These are phyloP conservation scores for Phycomyces blakesleeanus DNA, from an alignment of 192 early-diverging fungal genomes.

Conservation along the genomic window DNA sequence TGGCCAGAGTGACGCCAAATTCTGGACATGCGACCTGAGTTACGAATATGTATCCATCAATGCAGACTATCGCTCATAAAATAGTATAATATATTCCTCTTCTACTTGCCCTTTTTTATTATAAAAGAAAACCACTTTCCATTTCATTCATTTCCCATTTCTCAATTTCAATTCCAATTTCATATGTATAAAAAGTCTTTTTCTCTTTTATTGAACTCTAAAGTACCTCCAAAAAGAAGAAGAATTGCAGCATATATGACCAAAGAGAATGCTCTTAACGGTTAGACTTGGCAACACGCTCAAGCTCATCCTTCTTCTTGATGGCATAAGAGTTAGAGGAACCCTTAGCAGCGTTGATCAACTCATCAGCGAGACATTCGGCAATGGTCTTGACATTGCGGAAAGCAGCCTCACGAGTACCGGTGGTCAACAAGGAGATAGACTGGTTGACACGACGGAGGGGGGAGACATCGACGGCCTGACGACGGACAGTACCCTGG, in stretches of 20 bases:
- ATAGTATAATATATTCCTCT: neutral
- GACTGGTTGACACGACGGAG: constrained; percentile 98
- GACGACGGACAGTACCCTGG: constrained; percentile 96
- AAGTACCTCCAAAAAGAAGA: too few species aligned
- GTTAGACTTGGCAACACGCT: constrained; percentile 78
- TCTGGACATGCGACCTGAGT: constrained; percentile 95
- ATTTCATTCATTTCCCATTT: too few species aligned
- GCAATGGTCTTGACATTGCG: constrained; percentile 99
- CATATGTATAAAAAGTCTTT: too few species aligned
- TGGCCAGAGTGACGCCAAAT: constrained; percentile 69
- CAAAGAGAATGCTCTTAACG: constrained; percentile 9
- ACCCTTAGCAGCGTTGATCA: constrained; percentile 97
- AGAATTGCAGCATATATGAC: neutral
- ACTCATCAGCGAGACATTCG: constrained; percentile 99
- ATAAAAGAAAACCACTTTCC: too few species aligned
- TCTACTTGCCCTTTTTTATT: too few species aligned
- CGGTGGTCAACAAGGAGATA: constrained; percentile 91
- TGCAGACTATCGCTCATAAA: constrained; percentile 78
- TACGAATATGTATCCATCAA: constrained; percentile 95
- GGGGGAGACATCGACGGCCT: constrained; percentile 99
- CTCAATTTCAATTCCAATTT: too few species aligned
- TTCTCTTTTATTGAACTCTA: too few species aligned
- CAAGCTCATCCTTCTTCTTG: constrained; percentile 99
- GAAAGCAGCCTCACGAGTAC: constrained; percentile 98
- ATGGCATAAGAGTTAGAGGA: constrained; percentile 99